Base-by-base conservation (phyloP, 192 early-diverging fungal species). In the Oehlia diaphana region DNA sequence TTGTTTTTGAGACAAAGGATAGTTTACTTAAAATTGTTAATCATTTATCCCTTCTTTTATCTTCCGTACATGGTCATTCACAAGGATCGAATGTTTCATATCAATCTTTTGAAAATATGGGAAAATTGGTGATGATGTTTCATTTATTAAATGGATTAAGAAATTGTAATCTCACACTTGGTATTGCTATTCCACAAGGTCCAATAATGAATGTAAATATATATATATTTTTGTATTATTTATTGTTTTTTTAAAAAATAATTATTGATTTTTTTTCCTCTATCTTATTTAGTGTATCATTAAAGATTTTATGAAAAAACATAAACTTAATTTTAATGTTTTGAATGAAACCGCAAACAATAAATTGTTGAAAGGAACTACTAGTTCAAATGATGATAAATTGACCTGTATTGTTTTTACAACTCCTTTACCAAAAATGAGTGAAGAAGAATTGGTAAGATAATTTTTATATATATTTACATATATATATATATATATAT, bases 141-240 rank as follows among this genome's bases (percentile, higher is more conserved):
- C 19, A 39, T 44, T 70, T 70, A 42, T 47, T 70, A 70, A 70
- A 42, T 2, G 19, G 31, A 19, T 47, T 70, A 70, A 44, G 16
- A 10, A 31, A 70, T 70, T n/a, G 6, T n/a, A n/a, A 70, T 21
- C n/a, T 70, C 6, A n/a, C 33, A 2, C 16, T 70, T 13, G 68
- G 68, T 4, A 70, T 70, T 70, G 31, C 68, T 9, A 37, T 70
- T 44, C 68, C 68, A n/a, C 68, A 35, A 70, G 68, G 68, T 58
- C 53, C 53, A 23, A 39, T 44, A 70, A 70, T 70, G 68, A 70
- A n/a, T 33, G 68, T 70, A 70, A 70, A n/a, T 23, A 39, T 19
- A n/a, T 23, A 39, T 19, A 42, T 42, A 8, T 31, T 31, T 31
- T 31, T 31, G 31, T 31, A 31, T 31, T 31, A 31, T 31, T 31